These are phyloP conservation scores for Paramecium sexaurelia DNA, from an alignment of 73 alveolate genomes.

Conservation along the genomic window DNA sequence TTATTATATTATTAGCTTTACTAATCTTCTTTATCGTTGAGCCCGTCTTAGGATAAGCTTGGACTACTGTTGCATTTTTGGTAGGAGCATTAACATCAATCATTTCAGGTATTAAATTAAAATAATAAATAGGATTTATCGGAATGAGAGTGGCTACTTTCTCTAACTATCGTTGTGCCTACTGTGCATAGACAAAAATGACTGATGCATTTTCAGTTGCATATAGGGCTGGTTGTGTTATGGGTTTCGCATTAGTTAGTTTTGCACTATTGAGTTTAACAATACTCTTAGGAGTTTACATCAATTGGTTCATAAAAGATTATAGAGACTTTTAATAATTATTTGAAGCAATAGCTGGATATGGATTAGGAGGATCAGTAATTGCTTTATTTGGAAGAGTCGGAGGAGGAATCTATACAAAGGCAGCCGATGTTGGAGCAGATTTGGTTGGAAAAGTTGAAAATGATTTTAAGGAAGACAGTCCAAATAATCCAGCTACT, in stretches of 20 bases:
- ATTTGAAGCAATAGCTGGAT: constrained; percentile 90
- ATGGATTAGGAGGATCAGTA: constrained; percentile 96
- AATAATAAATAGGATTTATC: constrained; percentile 70
- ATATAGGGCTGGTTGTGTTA: constrained; percentile 85
- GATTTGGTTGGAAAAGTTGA: constrained; percentile 94
- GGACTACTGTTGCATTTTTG: constrained; percentile 82
- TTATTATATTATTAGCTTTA: constrained; percentile 74
- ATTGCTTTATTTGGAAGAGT: constrained; percentile 97
- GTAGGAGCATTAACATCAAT: constrained; percentile 84
- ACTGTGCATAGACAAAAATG: constrained; percentile 73
- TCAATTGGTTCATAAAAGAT: constrained; percentile 70
- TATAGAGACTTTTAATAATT: constrained; percentile 70
- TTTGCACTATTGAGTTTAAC: constrained; percentile 74
- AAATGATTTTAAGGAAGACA: constrained; percentile 89
- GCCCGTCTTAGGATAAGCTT: constrained; percentile 77
- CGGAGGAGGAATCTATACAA: constrained; percentile 98
- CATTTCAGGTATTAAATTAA: constrained; percentile 57
- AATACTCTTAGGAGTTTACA: constrained; percentile 74
- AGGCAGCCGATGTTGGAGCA: constrained; percentile 97
- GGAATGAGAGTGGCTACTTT: constrained; percentile 90
- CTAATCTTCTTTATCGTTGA: constrained; percentile 80
- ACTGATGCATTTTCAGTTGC: constrained; percentile 85
- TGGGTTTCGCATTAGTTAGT: constrained; percentile 84
- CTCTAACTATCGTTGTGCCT: constrained; percentile 83
- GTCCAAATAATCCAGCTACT: constrained; percentile 95